phyloP scores from a whole-genome alignment of 108 stramenopile species.

The Cyclotella atomus region DNA sequence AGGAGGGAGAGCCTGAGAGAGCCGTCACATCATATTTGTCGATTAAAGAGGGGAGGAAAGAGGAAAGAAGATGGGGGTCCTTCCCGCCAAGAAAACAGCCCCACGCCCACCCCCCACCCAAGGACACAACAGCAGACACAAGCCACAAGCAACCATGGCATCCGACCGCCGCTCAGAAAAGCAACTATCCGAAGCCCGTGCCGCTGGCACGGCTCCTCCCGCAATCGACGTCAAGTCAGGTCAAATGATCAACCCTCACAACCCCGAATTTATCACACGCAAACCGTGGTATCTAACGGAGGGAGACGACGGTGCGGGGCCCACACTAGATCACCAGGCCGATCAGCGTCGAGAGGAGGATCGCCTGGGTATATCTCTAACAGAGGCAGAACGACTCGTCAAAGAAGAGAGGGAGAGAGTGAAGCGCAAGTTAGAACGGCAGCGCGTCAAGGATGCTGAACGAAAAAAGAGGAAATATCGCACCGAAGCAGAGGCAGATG shows the following conservation, averaged over 20 bases:
- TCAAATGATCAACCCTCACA: constrained; percentile 99
- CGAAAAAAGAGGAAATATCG: constrained; percentile 3
- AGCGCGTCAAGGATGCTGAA: constrained; percentile 33
- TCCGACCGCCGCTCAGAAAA: constrained; percentile 63
- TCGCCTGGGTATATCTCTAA: constrained; percentile 50
- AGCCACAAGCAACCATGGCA: constrained; percentile 2
- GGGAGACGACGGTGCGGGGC: constrained; percentile 62
- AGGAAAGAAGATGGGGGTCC: too few species aligned
- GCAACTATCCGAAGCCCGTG: constrained; percentile 82
- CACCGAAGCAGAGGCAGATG: constrained; percentile 20
- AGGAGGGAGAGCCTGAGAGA: too few species aligned
- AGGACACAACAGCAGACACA: not conserved
- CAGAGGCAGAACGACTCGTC: constrained; percentile 67
- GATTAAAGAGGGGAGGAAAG: too few species aligned
- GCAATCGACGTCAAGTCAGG: constrained; percentile 90
- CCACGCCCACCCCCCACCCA: too few species aligned
- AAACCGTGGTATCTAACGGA: constrained; percentile 97
- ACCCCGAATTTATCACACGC: constrained; percentile 99
- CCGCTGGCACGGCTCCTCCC: constrained; percentile 80
- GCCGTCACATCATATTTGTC: too few species aligned
- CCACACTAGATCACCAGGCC: constrained; percentile 92
- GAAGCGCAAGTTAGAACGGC: constrained; percentile 44
- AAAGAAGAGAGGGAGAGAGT: constrained; percentile 58
- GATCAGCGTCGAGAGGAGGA: constrained; percentile 54
- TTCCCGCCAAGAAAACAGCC: too few species aligned